Evolutionary conservation across 1,139 yeast species (phyloP).

Genomic region (Kluyveromyces marxianus): DNA sequence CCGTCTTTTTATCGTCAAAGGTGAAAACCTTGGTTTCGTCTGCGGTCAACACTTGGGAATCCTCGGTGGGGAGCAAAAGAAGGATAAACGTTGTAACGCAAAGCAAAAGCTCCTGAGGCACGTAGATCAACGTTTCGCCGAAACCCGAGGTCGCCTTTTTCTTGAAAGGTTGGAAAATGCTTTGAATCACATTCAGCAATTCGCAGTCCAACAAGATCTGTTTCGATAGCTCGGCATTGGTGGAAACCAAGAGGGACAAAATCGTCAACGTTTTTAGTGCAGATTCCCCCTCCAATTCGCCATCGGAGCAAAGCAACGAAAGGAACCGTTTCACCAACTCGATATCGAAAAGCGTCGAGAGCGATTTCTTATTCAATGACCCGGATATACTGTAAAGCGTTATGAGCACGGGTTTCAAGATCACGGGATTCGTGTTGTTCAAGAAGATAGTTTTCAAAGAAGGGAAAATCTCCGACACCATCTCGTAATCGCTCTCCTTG

Average conservation of each 20-base stretch:
- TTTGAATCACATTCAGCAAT: constrained; percentile 12
- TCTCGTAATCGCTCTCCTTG: constrained; percentile 37
- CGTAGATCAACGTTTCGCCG: constrained; percentile 62
- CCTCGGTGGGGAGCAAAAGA: constrained; percentile 45
- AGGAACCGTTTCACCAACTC: constrained; percentile 18
- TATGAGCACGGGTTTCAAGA: constrained; percentile 17
- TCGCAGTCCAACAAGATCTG: constrained; percentile 15
- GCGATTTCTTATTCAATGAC: constrained; percentile 11
- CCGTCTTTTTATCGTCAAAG: constrained; percentile 24
- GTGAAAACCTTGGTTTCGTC: constrained; percentile 11
- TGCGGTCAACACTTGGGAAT: constrained; percentile 23
- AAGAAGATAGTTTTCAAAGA: constrained; percentile 54
- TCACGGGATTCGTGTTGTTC: constrained; percentile 44
- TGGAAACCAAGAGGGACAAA: constrained; percentile 17
- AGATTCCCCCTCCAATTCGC: constrained; percentile 19
- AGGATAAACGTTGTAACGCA: constrained; percentile 52
- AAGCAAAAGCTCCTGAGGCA: constrained; percentile 58
- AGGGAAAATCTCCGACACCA: constrained; percentile 49
- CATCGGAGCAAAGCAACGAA: constrained; percentile 13
- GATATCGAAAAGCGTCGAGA: constrained; percentile 19
- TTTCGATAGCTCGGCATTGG: constrained; percentile 15
- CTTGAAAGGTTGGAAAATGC: constrained; percentile 19
- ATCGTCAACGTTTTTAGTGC: constrained; percentile 24
- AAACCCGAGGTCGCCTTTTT: constrained; percentile 16
- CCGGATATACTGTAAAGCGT: constrained; percentile 23